These are phyloP conservation scores for Candida maltosa DNA, from an alignment of 805 yeast genomes.

Conservation along the genomic window DNA sequence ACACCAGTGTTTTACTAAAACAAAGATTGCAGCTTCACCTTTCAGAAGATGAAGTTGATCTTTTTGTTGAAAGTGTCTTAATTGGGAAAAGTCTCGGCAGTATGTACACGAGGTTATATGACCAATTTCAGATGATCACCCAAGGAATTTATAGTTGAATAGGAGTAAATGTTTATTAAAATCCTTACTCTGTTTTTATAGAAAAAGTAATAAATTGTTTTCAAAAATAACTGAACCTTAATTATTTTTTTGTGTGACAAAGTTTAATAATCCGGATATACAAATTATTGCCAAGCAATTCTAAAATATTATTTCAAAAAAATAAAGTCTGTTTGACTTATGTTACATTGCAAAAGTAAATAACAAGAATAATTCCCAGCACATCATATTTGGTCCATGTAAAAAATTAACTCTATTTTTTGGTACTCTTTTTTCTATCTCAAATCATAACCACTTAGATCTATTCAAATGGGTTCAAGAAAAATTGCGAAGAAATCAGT, in stretches of 20 bases:
- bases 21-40: slow-evolving; percentile 82
- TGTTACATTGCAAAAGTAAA: too few relatives aligned
- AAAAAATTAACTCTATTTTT: not conserved
- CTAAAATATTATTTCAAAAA: too few relatives aligned
- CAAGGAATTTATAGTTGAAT: slow-evolving; percentile 86
- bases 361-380: too few relatives aligned
- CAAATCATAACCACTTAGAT: too few relatives aligned
- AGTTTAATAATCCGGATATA: too few relatives aligned
- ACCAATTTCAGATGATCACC: slow-evolving; percentile 89
- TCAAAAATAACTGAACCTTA: too few relatives aligned
- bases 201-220: too few relatives aligned
- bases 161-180: not conserved
- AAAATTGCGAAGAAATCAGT: not conserved
- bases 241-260: too few relatives aligned
- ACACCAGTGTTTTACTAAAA: slow-evolving; percentile 71
- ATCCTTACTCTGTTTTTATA: too few relatives aligned
- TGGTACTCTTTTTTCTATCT: too few relatives aligned
- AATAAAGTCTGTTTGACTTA: too few relatives aligned
- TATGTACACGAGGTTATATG: slow-evolving; percentile 87
- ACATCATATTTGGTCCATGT: not conserved
- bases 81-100: slow-evolving; percentile 84
- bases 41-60: slow-evolving; percentile 66
- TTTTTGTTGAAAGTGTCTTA: slow-evolving; percentile 72
- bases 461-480: slow-evolving; percentile 3
- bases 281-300: too few relatives aligned